phyloP scores from a whole-genome alignment of 169 alveolate genomes.

The Cryptosporidium ubiquitum region DNA sequence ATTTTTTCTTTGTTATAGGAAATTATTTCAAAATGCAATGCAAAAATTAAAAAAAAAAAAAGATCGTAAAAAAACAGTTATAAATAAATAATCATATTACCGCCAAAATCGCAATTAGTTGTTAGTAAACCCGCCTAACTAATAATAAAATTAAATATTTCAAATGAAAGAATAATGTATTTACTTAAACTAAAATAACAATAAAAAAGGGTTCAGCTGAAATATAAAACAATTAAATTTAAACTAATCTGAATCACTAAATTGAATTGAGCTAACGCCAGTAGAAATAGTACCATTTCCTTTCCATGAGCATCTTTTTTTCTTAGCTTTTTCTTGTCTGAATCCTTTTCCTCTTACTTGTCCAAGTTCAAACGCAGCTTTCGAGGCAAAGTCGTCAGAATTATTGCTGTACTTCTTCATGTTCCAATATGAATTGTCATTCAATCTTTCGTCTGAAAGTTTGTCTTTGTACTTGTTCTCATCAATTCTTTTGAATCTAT shows the following conservation, averaged over 20 bases:
- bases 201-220: too few species aligned
- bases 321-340: conserved; percentile 84
- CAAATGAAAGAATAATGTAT: not conserved
- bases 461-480: conserved; percentile 33
- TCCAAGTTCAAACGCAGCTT: conserved; percentile 73
- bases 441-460: conserved; percentile 37
- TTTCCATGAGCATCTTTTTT: conserved; percentile 86
- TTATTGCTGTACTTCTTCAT: conserved; percentile 64
- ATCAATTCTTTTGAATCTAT: conserved; percentile 71
- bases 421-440: conserved; percentile 69
- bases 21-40: not conserved
- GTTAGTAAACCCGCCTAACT: not conserved
- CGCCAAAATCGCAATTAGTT: not conserved
- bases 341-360: conserved; percentile 85
- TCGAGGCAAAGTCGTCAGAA: conserved; percentile 54
- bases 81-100: not conserved
- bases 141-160: not conserved
- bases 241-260: conserved; percentile 53
- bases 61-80: not conserved
- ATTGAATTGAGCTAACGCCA: conserved; percentile 58
- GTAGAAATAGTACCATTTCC: conserved; percentile 80
- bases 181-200: too few species aligned
- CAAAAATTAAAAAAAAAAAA: conserved; percentile 6
- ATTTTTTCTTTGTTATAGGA: not conserved
- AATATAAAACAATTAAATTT: not conserved